Percentiles rank a stretch among this genome's conserved stretches.
Evolutionary conservation across 768 basidiomycete genomes (phyloP).

Genomic region (Macrocybe gigantea): DNA sequence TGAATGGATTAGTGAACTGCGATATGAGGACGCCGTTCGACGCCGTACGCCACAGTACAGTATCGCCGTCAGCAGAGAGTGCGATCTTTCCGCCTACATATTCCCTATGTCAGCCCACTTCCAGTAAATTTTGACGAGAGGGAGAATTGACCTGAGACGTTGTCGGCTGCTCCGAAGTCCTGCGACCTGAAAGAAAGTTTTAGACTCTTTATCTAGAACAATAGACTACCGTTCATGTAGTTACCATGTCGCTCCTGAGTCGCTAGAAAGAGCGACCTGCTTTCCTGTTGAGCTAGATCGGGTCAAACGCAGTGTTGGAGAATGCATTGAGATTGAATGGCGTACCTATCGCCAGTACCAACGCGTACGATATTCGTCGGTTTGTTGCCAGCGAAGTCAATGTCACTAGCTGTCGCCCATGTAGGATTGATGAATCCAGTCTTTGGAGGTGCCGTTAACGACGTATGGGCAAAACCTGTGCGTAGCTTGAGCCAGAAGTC

Average conservation of each 20-base stretch:
- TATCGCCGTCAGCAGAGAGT: constrained; percentile 47
- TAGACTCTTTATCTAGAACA: neutral
- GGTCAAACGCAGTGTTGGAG: neutral
- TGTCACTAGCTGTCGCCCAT: constrained; percentile 40
- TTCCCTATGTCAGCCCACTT: neutral
- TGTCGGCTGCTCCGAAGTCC: constrained; percentile 49
- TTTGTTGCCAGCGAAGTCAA: constrained; percentile 50
- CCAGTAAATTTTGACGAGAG: neutral
- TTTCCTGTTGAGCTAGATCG: constrained; percentile 32
- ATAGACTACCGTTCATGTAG: neutral
- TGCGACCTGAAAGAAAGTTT: constrained; percentile 27
- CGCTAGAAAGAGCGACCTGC: constrained; percentile 52
- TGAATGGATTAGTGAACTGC: constrained; percentile 42
- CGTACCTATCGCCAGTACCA: constrained; percentile 44
- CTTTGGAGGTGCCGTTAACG: constrained; percentile 33
- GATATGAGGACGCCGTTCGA: constrained; percentile 48
- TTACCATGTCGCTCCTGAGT: constrained; percentile 49
- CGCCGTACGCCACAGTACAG: constrained; percentile 51
- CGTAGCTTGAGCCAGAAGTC: neutral
- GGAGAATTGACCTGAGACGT: constrained; percentile 27
- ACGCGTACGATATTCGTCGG: constrained; percentile 46
- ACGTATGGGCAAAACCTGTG: constrained; percentile 42
- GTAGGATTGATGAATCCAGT: constrained; percentile 37
- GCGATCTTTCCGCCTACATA: constrained; percentile 33
- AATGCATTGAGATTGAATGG: neutral